A percentile compares a stretch with the other conserved stretches of the same genome.
Conservation (phyloP, 225 moss, liverwort and hornwort genomes). For the Takakia lepidozioides region DNA sequence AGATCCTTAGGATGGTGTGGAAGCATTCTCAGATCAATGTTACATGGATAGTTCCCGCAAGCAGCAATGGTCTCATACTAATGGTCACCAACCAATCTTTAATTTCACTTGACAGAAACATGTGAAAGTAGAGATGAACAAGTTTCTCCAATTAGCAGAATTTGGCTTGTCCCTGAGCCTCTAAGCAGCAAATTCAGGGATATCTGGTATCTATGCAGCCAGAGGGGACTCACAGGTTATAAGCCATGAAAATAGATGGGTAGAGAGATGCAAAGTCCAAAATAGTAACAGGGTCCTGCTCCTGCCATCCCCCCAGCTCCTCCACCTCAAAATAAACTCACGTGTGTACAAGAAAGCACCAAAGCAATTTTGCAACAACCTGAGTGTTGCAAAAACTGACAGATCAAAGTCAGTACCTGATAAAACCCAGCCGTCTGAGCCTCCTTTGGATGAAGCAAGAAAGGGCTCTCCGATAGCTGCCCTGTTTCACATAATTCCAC, state of each 20-base stretch:
- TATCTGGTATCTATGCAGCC: too few relatives aligned
- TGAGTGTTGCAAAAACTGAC: neutral
- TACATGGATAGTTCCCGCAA: too few relatives aligned
- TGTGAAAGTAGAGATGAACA: neutral
- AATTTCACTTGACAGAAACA: too few relatives aligned
- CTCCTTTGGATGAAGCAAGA: constrained; percentile 53
- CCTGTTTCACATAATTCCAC: constrained; percentile 36
- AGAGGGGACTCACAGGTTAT: constrained; percentile 37
- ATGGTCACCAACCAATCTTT: too few relatives aligned
- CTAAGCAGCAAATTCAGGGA: too few relatives aligned
- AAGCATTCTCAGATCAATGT: too few relatives aligned
- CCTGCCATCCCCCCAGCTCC: too few relatives aligned
- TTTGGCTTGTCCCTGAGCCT: too few relatives aligned
- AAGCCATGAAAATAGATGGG: constrained; percentile 57
- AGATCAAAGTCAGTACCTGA: constrained; percentile 22
- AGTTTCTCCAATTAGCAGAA: too few relatives aligned
- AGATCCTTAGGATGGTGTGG: too few relatives aligned
- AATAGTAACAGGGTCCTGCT: constrained; percentile 55
- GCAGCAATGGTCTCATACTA: too few relatives aligned
- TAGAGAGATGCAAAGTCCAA: constrained; percentile 65
- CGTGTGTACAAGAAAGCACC: neutral
- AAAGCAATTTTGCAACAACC: too few relatives aligned
- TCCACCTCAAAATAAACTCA: neutral
- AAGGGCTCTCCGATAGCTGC: constrained; percentile 57
- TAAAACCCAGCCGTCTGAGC: constrained; percentile 47